Evolutionary conservation across 2,329 filamentous ascomycete species (phyloP), one percentile per base, ranked within the genome.

Genomic region (Colletotrichum sp.): DNA sequence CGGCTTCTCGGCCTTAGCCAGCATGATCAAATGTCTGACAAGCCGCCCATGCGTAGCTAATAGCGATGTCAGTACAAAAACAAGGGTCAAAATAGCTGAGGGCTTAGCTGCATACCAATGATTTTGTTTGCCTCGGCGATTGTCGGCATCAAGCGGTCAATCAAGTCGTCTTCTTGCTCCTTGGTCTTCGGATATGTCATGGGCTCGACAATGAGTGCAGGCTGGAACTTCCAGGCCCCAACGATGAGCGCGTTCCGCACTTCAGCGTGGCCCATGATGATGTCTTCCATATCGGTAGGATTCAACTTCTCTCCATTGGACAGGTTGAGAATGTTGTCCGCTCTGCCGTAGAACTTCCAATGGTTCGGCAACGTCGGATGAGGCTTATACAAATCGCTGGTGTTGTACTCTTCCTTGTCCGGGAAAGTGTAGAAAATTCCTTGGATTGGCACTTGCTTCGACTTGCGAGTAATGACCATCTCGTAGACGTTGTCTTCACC

Each of bases 301-400:
- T 90, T 90, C 8, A 89, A 78, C 79, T 90, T 90, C 80, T 89
- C 87, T 32, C 88, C 88, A 62, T 87, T 89, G 3, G 84, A 86
- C 43, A 90, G 85, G 16, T 90, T 87, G 18, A 88, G 82, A n/a
- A 87, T 75, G 26, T 87, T 83, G 56, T 88, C 84, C 78, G 80
- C 75, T 8, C 84, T 81, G 8, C 83, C 83, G 12, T 80, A 77
- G 61, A 84, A 84, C 12, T 80, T 78, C 83, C 83, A 82, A 43
- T 78, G 70, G 1, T 83, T 83, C 0, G 84, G 84, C 6, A 86
- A 77, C 32, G 84, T 79, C 0, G 84, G 84, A 60, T 85, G 85
- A 2, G 79, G 78, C 10, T 78, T 82, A 78, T 84, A 89, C 18
- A 90, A 77, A 69, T 90, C 89, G 52, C 85, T 85, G 8, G 85